Evolutionary conservation across 257 asterid species (phyloP), one percentile per base, ranked within the genome.

Genomic region (Handroanthus guayacan): DNA sequence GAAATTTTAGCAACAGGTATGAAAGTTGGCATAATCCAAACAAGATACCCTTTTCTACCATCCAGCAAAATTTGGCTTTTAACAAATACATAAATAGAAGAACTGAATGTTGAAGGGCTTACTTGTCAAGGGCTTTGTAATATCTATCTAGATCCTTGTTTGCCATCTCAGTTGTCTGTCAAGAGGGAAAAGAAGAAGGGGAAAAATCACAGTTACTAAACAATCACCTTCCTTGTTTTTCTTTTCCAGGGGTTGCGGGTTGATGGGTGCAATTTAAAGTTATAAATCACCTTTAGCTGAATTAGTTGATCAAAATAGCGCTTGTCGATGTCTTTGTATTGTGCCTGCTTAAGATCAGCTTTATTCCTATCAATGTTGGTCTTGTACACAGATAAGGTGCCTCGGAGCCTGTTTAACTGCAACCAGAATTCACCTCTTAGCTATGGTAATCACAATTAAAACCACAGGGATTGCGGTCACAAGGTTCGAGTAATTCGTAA

Each of bases 141-240:
- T 95, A 95, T 88, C 94, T 87, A 84, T 95, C 99, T 25, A 95
- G 91, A 80, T 95, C 99, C 93, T 95, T 95, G 85, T 93, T 95
- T 82, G 99, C 99, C 99, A 95, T 95, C 91, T 95, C 99, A 69
- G 97, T 91, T 36, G 97, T 93, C 99, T 95, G 90, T 55, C 75
- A 84, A 47, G 62, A 58, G 56, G 79, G 55, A 79, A 63, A 0
- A 25, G 31, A 25, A 25, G 31, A 25, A 25, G 31, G 31, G 31
- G 31, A 77, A 75, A 56, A 51, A 52, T n/a, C 74, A 41, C 37
- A 60, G 72, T 69, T 61, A 60, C 54, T 41, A 57, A 14, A 67
- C 58, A 75, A 43, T 56, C 14, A 20, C 36, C 38, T 60, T 16
- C 31, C 17, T 34, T 36, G 20, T 20, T 10, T 16, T 34, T n/a